phyloP scores from a whole-genome alignment of 1,284 basidiomycete genomes.

The Afroboletus lepidellus region DNA sequence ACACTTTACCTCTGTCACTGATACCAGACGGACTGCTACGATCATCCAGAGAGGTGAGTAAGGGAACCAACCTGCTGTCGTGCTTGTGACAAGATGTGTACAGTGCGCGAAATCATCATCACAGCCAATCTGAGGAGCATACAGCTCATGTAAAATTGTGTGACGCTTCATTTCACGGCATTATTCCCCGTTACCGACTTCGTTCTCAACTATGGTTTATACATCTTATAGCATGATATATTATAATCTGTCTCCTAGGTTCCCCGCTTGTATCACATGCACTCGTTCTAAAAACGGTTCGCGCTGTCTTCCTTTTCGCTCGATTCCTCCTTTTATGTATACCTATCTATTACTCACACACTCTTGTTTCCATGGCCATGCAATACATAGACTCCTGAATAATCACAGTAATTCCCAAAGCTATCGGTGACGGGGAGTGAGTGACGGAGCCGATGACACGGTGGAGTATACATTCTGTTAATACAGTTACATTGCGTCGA shows the following conservation, averaged over 20 bases:
- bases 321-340: constrained; percentile 20
- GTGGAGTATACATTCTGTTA: constrained; percentile 9
- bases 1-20: constrained; percentile 77
- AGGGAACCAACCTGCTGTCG: neutral
- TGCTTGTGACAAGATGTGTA: neutral
- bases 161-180: constrained; percentile 2
- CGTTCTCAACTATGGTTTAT: constrained; percentile 3
- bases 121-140: constrained; percentile 55
- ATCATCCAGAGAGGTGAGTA: constrained; percentile 55
- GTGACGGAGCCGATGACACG: neutral
- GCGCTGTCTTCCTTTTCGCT: constrained; percentile 10
- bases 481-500: constrained; percentile 67
- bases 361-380: constrained; percentile 3
- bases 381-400: constrained; percentile 4
- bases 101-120: constrained; percentile 64
- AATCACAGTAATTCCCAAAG: neutral
- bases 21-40: constrained; percentile 55
- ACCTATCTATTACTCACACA: constrained; percentile 25
- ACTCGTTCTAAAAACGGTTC: constrained; percentile 7
- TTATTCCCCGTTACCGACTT: constrained; percentile 2
- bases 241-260: constrained; percentile 14
- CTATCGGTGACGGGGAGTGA: neutral
- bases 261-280: constrained; percentile 20
- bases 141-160: constrained; percentile 46
- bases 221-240: constrained; percentile 23